Percentiles rank a stretch among this genome's conserved stretches.
phyloP scores from a whole-genome alignment of 768 basidiomycete genomes.

The Sistotremastrum suecicum region DNA sequence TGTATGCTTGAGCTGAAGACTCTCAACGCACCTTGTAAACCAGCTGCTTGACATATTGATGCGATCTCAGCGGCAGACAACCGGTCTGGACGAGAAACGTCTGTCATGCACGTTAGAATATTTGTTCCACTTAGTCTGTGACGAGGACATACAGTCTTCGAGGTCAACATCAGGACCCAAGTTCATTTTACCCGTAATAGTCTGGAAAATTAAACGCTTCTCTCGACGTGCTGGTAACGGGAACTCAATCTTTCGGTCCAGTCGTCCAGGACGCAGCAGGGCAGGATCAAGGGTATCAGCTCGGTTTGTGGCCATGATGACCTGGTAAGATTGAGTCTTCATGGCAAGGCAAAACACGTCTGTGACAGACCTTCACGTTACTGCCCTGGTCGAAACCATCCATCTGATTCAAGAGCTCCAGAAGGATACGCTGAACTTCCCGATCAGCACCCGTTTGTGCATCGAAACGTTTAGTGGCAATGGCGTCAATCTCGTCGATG shows the following conservation, averaged over 20 bases:
- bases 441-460: conserved; percentile 98
- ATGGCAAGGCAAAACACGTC: background rate
- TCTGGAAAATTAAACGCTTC: conserved; percentile 95
- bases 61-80: conserved; percentile 93
- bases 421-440: conserved; percentile 95
- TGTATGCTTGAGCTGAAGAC: background rate
- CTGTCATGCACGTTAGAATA: conserved; percentile 25
- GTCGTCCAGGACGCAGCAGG: conserved; percentile 88
- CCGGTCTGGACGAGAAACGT: conserved; percentile 92
- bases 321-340: conserved; percentile 30
- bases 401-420: conserved; percentile 98
- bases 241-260: conserved; percentile 98
- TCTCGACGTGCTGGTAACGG: conserved; percentile 89
- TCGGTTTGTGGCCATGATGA: conserved; percentile 99
- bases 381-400: conserved; percentile 98
- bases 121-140: background rate
- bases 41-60: conserved; percentile 92
- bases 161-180: conserved; percentile 94
- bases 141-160: conserved; percentile 75
- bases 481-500: conserved; percentile 97
- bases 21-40: conserved; percentile 64
- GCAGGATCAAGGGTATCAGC: conserved; percentile 97
- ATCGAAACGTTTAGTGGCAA: conserved; percentile 98
- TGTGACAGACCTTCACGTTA: conserved; percentile 74
- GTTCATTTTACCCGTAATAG: conserved; percentile 95